phyloP scores from a whole-genome alignment of 2,329 filamentous ascomycete species.

The Xylariales sp. region DNA sequence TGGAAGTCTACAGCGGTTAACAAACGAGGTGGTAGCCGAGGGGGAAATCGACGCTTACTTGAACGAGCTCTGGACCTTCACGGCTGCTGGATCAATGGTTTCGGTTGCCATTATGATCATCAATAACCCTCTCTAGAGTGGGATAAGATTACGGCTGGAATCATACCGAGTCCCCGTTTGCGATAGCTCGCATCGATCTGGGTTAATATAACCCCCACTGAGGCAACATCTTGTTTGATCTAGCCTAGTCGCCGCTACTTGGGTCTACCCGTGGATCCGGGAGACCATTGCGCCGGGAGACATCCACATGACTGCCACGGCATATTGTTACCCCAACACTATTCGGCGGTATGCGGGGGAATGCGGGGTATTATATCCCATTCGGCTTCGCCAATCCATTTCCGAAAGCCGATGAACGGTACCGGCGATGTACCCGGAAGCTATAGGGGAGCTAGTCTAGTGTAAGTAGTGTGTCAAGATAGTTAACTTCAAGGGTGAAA shows the following conservation, averaged over 20 bases:
- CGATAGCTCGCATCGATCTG: not conserved
- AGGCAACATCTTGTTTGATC: not conserved
- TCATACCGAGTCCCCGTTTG: not conserved
- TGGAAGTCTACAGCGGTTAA: constrained; percentile 11
- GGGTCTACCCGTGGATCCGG: not conserved
- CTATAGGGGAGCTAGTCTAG: not conserved
- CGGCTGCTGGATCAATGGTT: constrained; percentile 1
- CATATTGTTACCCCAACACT: constrained; percentile 7
- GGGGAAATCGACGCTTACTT: not conserved
- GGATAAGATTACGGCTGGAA: not conserved
- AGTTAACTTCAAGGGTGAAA: not conserved
- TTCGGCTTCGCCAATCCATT: constrained; percentile 1
- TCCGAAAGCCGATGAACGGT: not conserved
- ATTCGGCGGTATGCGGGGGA: not conserved
- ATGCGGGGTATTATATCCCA: not conserved
- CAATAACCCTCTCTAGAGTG: not conserved
- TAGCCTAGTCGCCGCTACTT: constrained; percentile 6
- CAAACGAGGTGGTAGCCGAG: not conserved
- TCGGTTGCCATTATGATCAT: constrained; percentile 6
- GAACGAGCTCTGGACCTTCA: constrained; percentile 19
- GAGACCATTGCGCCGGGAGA: constrained; percentile 14
- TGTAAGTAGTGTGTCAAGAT: not conserved
- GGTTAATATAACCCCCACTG: constrained; percentile 16
- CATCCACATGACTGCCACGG: not conserved
- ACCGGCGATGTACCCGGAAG: not conserved